Base-by-base conservation (phyloP, 495 filamentous ascomycete genomes). In the Entonaema liquescens region DNA sequence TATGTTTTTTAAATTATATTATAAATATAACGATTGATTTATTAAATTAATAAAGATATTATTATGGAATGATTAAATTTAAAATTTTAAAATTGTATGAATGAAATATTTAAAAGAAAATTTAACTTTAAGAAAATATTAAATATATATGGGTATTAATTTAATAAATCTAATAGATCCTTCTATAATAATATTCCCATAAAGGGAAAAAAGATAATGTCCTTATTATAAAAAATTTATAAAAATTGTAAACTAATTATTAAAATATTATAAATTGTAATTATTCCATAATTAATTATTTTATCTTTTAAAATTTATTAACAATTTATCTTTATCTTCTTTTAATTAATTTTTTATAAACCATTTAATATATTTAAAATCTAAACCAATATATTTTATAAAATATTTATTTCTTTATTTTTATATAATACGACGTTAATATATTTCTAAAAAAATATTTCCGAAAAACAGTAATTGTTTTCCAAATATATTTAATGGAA, bases 331-430 rank as follows among this genome's bases (percentile, higher is more conserved):
- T 19, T 17, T 36, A 36, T 38, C 23, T 9, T 36, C 23, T 1
- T 15, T 23, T 21, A 57, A 35, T 9, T 57, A 5, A 4, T 57
- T 59, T 42, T 42, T n/a, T n/a, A 15, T 26, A 44, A 49, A 31
- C 15, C 21, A 60, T 40, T 57, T 57, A 21, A 36, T 36, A 57
- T 57, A 57, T 38, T 57, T 23, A 5, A 2, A 3, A 35, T 25
- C 23, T 36, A 57, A 36, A 31, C 8, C 8, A n/a, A 36, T 21
- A 36, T 57, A 57, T 57, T 57, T 38, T 11, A 57, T 38, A 5
- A 57, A 38, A 38, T 19, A 36, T 57, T 57, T 36, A 28, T 57
- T 57, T 23, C 11, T 35, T 57, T 57, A 36, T 35, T 57, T 36
- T 23, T 38, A 19, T 21, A 36, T 38, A 57, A 57, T 36, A 36